Base-by-base conservation (phyloP, 1,284 basidiomycete species). In the Papiliotrema flavescens region DNA sequence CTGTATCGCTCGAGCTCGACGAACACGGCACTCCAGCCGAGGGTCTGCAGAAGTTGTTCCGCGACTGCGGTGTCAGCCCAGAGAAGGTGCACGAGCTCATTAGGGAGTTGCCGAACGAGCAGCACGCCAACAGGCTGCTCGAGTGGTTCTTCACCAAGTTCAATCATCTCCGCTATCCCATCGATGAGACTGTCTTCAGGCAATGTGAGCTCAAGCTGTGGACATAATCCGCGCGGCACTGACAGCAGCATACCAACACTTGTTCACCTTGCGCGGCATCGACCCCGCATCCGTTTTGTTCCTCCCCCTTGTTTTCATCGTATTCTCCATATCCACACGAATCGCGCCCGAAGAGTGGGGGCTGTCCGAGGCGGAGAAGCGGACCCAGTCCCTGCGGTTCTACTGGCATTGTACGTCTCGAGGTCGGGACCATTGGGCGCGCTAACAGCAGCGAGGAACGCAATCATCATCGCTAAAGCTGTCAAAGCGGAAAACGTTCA, bases 151-250 rank as follows among this genome's bases (percentile, higher is more conserved):
- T 78, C 51, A 47, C 55, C 20, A 61, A 69, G 64, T 90, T 92
- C 76, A 95, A 96, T 71, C 90, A 88, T 83, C 90, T 92, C 17
- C 84, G 91, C 28, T 92, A 95, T 73, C 92, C 92, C 37, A 83
- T 96, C 24, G 90, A 89, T 39, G 89, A 94, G 59, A 81, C 82
- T 51, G 85, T 89, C 52, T 96, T 96, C 73, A 82, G 90, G 41
- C 47, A 60, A 41, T 54, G 66, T 68, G 35, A 41, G 66, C n/a
- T n/a, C n/a, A n/a, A n/a, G n/a, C n/a, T n/a, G n/a, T n/a, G 51
- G 5, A 15, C n/a, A 13, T n/a, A n/a, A n/a, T n/a, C n/a, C n/a
- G n/a, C n/a, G n/a, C 14, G 5, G 36, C 20, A 19, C 37, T 20
- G n/a, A 43, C 17, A 24, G 19, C 47, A 65, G 72, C 88, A 0